These are phyloP conservation scores for Thielaviopsis euricoi DNA, from an alignment of 2,329 filamentous ascomycete species.

Conservation along the genomic window DNA sequence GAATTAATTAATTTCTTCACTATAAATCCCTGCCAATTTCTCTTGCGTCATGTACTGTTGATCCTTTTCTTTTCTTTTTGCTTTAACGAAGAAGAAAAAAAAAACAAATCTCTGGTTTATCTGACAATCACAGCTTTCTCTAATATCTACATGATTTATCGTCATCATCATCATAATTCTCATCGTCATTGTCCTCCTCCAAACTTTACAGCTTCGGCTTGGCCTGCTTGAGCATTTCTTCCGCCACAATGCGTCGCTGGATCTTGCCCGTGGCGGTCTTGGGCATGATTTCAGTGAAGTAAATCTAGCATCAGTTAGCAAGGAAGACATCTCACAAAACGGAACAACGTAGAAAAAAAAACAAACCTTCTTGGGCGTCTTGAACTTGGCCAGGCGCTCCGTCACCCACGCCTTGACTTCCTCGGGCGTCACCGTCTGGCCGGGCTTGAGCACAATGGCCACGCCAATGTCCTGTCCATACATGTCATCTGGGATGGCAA, in stretches of 20 bases:
- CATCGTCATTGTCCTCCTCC: too few species aligned
- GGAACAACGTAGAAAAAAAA: not conserved
- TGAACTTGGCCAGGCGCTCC: conserved; percentile 63
- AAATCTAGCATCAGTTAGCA: conserved; percentile 35
- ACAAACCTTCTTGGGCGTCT: conserved; percentile 64
- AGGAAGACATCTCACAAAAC: too few species aligned
- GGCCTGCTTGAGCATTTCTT: conserved; percentile 63
- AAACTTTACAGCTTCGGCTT: conserved; percentile 35
- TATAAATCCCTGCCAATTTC: too few species aligned
- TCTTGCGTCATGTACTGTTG: too few species aligned
- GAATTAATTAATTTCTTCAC: too few species aligned
- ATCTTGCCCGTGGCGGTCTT: conserved; percentile 90
- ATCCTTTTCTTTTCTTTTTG: too few species aligned
- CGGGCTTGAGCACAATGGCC: conserved; percentile 57
- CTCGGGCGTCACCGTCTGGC: conserved; percentile 35
- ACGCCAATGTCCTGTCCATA: conserved; percentile 72
- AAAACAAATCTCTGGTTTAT: not conserved
- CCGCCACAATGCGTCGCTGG: conserved; percentile 70
- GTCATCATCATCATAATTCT: too few species aligned
- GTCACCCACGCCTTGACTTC: conserved; percentile 53
- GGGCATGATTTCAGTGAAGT: conserved; percentile 70
- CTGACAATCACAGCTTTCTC: not conserved
- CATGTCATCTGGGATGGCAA: conserved; percentile 66
- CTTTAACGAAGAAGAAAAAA: not conserved
- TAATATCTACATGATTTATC: not conserved